phyloP scores from a whole-genome alignment of 495 filamentous ascomycete genomes.

The Hamigera avellanea region DNA sequence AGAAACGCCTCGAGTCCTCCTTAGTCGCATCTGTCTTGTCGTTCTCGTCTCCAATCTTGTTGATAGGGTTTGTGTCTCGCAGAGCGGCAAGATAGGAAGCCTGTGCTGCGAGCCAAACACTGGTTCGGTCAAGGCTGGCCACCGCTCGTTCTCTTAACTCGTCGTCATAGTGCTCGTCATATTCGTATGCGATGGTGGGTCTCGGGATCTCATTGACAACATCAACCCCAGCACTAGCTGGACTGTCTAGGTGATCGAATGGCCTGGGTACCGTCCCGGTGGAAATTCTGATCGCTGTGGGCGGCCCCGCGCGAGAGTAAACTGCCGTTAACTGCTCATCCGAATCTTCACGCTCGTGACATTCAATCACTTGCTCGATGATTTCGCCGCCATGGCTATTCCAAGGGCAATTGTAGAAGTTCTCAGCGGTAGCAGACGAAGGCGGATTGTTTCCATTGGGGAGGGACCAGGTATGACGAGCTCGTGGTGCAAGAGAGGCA shows the following conservation, averaged over 20 bases:
- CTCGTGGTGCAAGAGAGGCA: constrained; percentile 58
- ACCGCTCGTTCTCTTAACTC: constrained; percentile 53
- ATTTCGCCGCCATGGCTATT: constrained; percentile 33
- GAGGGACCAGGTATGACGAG: constrained; percentile 65
- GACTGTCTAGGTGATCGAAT: constrained; percentile 16
- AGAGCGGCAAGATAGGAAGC: constrained; percentile 64
- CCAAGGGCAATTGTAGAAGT: constrained; percentile 79
- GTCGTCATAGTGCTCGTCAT: constrained; percentile 56
- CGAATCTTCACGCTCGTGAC: constrained; percentile 34
- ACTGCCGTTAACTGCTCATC: constrained; percentile 33
- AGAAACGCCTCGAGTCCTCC: constrained; percentile 12
- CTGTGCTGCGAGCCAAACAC: constrained; percentile 71
- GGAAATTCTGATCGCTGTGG: constrained; percentile 45
- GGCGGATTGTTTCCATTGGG: constrained; percentile 41
- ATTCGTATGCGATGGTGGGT: constrained; percentile 34
- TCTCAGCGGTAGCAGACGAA: constrained; percentile 68
- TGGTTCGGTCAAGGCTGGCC: constrained; percentile 67
- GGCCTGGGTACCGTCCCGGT: constrained; percentile 13
- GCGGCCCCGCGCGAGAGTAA: constrained; percentile 45
- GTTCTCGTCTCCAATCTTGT: constrained; percentile 28
- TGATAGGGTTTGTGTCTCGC: constrained; percentile 48
- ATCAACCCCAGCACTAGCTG: constrained; percentile 20
- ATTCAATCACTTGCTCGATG: constrained; percentile 58
- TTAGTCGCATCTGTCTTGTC: constrained; percentile 12
- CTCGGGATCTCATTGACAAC: constrained; percentile 24